Conservation (phyloP, 2,329 filamentous ascomycete genomes). For the Aureobasidium subglaciale region DNA sequence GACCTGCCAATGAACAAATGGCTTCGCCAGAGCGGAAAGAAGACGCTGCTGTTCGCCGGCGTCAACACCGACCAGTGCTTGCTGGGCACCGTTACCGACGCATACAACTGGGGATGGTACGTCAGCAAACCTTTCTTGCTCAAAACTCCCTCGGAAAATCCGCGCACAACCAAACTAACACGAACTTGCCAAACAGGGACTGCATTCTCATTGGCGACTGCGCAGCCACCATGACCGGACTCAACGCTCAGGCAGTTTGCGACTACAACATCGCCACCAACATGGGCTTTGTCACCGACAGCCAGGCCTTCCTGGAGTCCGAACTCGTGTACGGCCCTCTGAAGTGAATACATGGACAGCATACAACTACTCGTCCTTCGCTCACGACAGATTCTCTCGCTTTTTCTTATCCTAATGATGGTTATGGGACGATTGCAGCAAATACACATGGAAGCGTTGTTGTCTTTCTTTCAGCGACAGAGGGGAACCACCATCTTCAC, state of each 20-base stretch:
- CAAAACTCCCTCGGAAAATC: background rate
- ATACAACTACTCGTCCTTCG: background rate
- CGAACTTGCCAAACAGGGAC: constrained; percentile 20
- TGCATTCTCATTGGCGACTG: constrained; percentile 36
- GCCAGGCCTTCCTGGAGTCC: constrained; percentile 27
- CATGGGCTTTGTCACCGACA: constrained; percentile 37
- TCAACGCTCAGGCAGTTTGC: constrained; percentile 33
- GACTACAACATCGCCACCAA: constrained; percentile 37
- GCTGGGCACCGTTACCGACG: constrained; percentile 35
- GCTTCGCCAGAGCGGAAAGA: constrained; percentile 33
- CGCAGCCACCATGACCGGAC: constrained; percentile 35
- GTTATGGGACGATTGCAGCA: background rate
- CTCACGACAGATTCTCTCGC: background rate
- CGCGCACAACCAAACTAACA: background rate
- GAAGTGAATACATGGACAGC: constrained; percentile 1
- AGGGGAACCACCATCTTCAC: background rate
- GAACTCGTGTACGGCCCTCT: constrained; percentile 17
- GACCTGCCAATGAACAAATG: constrained; percentile 36
- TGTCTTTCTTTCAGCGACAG: background rate
- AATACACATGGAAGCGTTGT: background rate
- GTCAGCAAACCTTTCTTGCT: background rate
- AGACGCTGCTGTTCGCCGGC: constrained; percentile 36
- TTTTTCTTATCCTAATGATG: background rate
- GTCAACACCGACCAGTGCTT: constrained; percentile 40
- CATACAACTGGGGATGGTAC: constrained; percentile 35